Percentiles rank a stretch among this genome's conserved stretches.
Evolutionary conservation across 225 moss, liverwort and hornwort species (phyloP).

Genomic region (Straminergon stramineum): DNA sequence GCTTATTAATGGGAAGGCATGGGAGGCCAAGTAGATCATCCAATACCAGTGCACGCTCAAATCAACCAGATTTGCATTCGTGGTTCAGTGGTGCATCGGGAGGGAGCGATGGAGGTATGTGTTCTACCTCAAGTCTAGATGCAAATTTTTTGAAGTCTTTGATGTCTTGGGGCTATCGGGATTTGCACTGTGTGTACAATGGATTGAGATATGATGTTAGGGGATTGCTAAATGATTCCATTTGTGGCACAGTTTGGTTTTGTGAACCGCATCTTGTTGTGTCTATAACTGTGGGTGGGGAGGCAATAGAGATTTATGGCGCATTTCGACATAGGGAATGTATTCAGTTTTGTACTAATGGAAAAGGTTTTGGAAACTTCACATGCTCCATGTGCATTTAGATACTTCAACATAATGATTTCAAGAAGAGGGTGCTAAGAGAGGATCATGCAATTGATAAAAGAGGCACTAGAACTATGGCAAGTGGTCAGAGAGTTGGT

Average conservation of each 20-base stretch:
- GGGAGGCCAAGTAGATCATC: too few species aligned
- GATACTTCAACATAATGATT: neutral
- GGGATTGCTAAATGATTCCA: too few species aligned
- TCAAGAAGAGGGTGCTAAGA: neutral
- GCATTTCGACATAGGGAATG: neutral
- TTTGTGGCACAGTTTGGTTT: accelerated
- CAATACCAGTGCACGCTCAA: too few species aligned
- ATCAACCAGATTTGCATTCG: too few species aligned
- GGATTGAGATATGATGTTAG: accelerated
- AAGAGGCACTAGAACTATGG: neutral
- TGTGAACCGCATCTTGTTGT: accelerated
- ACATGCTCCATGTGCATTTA: accelerated
- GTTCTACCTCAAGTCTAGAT: too few species aligned
- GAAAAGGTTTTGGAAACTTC: neutral
- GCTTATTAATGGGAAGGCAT: accelerated
- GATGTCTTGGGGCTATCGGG: too few species aligned
- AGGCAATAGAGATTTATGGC: accelerated
- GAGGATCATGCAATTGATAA: neutral
- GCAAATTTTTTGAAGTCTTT: neutral
- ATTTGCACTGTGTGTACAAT: too few species aligned
- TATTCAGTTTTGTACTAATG: neutral
- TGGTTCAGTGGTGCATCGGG: too few species aligned
- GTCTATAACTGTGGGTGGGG: too few species aligned
- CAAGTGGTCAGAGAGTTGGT: neutral
- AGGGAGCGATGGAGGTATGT: too few species aligned